phyloP scores from a whole-genome alignment of 192 early-diverging fungal species.

The Endogone sp. region DNA sequence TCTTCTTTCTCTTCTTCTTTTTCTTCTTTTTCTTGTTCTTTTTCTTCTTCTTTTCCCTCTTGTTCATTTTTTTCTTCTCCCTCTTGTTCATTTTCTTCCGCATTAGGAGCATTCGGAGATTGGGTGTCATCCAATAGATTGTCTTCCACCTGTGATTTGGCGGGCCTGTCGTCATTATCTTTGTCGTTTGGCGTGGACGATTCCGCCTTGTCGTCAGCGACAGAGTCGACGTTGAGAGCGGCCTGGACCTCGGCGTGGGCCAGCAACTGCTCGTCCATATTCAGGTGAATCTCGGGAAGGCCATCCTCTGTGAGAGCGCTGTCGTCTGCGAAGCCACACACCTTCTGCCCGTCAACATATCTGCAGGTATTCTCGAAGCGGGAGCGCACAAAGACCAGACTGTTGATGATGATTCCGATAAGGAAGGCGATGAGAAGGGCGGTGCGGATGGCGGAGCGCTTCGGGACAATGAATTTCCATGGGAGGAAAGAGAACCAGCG shows the following conservation, averaged over 20 bases:
- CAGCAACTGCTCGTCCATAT: not conserved
- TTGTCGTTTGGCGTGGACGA: not conserved
- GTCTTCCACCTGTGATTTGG: no score
- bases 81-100: no score
- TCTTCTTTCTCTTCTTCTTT: no score
- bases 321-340: not conserved
- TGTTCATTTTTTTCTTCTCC: no score
- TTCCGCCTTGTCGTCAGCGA: not conserved
- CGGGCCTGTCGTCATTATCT: no score
- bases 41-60: no score
- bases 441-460: not conserved
- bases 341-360: not conserved
- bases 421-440: not conserved
- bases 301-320: not conserved
- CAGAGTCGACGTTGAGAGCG: not conserved
- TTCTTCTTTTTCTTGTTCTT: no score
- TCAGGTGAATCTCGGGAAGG: not conserved
- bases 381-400: not conserved
- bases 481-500: not conserved
- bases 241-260: not conserved
- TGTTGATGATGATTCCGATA: not conserved
- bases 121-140: no score
- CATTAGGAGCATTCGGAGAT: no score
- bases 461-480: not conserved
- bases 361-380: not conserved